These are phyloP conservation scores for Pistacia integerrima DNA, from an alignment of 345 rosid genomes.

Conservation along the genomic window DNA sequence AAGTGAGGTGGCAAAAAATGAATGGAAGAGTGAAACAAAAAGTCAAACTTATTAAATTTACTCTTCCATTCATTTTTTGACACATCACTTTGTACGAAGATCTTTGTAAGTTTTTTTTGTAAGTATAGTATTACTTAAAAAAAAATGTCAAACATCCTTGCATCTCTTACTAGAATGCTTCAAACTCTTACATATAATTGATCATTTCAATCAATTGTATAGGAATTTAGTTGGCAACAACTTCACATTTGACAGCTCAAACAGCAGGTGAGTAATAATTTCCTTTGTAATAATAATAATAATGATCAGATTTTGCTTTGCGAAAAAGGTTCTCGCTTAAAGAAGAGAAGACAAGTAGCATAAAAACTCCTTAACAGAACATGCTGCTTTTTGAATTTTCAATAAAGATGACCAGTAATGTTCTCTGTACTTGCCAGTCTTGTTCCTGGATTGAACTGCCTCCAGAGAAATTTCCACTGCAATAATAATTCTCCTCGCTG, in stretches of 20 bases:
- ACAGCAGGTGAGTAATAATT: slow-evolving; percentile 21
- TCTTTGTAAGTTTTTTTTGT: no score
- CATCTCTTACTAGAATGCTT: not conserved
- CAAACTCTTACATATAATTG: not conserved
- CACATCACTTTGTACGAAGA: no score
- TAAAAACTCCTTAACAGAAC: no score
- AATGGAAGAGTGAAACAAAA: no score
- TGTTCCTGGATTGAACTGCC: slow-evolving; percentile 40
- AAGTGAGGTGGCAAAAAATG: no score
- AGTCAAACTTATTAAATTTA: no score
- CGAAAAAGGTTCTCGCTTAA: no score
- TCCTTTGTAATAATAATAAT: not conserved
- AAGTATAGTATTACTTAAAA: no score
- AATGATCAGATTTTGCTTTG: not conserved
- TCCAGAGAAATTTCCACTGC: slow-evolving; percentile 39
- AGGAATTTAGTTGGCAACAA: slow-evolving; percentile 43
- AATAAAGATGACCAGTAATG: not conserved
- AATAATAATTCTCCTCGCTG: slow-evolving; percentile 32
- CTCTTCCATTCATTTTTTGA: no score
- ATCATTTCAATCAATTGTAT: slow-evolving; percentile 9
- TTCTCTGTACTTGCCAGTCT: slow-evolving; percentile 25
- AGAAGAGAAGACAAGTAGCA: no score
- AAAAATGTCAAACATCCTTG: not conserved
- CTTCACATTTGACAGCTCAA: slow-evolving; percentile 34
- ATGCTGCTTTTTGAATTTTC: not conserved